Base-by-base conservation (phyloP, 2,329 filamentous ascomycete species). In the Fusarium pininemorale region DNA sequence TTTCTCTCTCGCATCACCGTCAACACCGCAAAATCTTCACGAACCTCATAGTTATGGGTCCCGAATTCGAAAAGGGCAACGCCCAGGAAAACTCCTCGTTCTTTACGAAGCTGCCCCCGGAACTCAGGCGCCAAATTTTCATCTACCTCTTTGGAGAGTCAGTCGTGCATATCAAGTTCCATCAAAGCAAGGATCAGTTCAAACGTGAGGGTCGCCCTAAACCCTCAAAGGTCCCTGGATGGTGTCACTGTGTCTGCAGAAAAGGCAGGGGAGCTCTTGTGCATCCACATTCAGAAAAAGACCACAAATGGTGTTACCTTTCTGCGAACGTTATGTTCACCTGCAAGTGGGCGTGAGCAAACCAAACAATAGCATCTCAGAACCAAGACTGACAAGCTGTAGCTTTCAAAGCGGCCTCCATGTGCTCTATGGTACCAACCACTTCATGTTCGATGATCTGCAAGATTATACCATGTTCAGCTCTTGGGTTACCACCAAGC, bases 231-330 rank as follows among this genome's bases (percentile, higher is more conserved):
- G 1, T 53, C 18, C 38, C 56, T 1, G 50, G 60, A 1, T 50
- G 61, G 50, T 53, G 9, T 14, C 69, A 71, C n/a, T 70, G 50
- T 15, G 26, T 71, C 6, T 71, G 66, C 7, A 55, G 32, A n/a
- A 54, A 41, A 26, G 28, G 32, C 32, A 35, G 32, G 32, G 32
- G 14, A 16, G 32, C 14, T 35, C 32, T 35, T 35, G 32, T 16
- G 32, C 32, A 35, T 35, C 32, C 3, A 15, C 56, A 66, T 20
- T 3, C 3, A 9, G 62, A 70, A n/a, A 0, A 8, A 1, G 18
- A 15, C 6, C 62, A 70, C 13, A 67, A 58, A 35, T 70, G 66
- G 57, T 20, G 62, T 12, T 55, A 15, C 2, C 12, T 72, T 14
- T 16, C 62, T 0, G 50, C 37, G 0, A n/a, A 55, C 5, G 2